Conservation (phyloP, 2,329 filamentous ascomycete genomes). For the Laburnicola sp. region DNA sequence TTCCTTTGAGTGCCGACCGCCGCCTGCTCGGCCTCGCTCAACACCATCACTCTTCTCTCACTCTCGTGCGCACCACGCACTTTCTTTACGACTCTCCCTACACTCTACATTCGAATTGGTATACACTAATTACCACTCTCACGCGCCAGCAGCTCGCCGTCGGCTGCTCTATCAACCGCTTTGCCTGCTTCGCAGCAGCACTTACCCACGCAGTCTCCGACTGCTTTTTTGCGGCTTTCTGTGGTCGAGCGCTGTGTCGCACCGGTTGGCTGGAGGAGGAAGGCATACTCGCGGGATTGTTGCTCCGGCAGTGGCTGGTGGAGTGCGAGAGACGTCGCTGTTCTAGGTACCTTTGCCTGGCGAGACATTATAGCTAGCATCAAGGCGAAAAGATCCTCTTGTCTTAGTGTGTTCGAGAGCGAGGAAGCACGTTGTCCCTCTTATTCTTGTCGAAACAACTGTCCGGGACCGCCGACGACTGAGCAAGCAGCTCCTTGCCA, state of each 20-base stretch:
- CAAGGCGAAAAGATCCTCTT: conserved; percentile 48
- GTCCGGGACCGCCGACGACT: conserved; percentile 28
- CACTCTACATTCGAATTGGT: not conserved
- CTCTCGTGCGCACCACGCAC: not conserved
- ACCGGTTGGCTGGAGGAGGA: conserved; percentile 34
- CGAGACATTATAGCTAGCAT: conserved; percentile 53
- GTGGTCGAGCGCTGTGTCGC: conserved; percentile 22
- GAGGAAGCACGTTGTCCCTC: conserved; percentile 47
- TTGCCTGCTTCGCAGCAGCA: not conserved
- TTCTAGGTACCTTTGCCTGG: conserved; percentile 36
- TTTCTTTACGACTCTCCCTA: not conserved
- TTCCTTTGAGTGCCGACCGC: not conserved
- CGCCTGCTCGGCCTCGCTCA: conserved; percentile 3
- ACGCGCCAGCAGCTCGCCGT: not conserved
- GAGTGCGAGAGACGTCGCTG: conserved; percentile 40
- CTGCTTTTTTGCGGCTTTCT: conserved; percentile 13
- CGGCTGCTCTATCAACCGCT: not conserved
- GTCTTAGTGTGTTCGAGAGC: conserved; percentile 45
- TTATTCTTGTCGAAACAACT: conserved; percentile 37
- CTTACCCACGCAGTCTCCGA: not conserved
- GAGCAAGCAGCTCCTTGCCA: conserved; percentile 26
- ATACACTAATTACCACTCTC: conserved; percentile 1
- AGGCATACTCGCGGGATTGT: conserved; percentile 34
- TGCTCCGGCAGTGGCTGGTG: conserved; percentile 36
- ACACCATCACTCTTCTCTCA: not conserved